A percentile compares a stretch with the other conserved stretches of the same genome.
phyloP scores from a whole-genome alignment of 352 stramenopile species.

The Globisporangium canariense region DNA sequence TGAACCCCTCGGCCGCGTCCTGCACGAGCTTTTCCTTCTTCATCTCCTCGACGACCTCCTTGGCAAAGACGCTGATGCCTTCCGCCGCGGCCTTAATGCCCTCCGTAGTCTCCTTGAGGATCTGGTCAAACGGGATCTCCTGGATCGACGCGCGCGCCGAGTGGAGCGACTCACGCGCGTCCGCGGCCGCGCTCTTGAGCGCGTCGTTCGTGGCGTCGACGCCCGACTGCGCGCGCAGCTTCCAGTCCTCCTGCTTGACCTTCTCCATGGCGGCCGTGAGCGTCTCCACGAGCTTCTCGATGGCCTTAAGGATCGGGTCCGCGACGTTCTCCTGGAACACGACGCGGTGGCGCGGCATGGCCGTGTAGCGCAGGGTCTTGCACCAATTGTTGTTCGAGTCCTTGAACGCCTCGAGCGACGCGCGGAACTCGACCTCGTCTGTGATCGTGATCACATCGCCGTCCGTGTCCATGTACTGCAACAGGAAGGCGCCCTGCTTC shows the following conservation, averaged over 20 bases:
- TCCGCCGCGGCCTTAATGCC: slow-evolving; percentile 76
- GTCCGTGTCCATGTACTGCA: slow-evolving; percentile 83
- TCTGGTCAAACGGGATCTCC: slow-evolving; percentile 81
- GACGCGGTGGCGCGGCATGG: slow-evolving; percentile 52
- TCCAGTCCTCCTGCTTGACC: slow-evolving; percentile 80
- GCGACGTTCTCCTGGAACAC: slow-evolving; percentile 81
- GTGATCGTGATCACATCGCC: slow-evolving; percentile 70
- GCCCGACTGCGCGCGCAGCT: slow-evolving; percentile 45
- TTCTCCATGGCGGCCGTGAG: slow-evolving; percentile 77
- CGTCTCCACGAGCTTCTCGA: slow-evolving; percentile 81
- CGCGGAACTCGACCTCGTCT: slow-evolving; percentile 62
- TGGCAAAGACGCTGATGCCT: slow-evolving; percentile 69
- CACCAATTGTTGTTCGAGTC: slow-evolving; percentile 20
- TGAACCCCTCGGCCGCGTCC: slow-evolving; percentile 12
- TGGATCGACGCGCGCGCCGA: slow-evolving; percentile 55
- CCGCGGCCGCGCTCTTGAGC: slow-evolving; percentile 51
- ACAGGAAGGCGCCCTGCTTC: slow-evolving; percentile 38
- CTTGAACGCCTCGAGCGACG: slow-evolving; percentile 60
- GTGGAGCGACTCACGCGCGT: slow-evolving; percentile 51
- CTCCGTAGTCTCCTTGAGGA: slow-evolving; percentile 76
- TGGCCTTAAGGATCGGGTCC: slow-evolving; percentile 73
- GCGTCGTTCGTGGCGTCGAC: slow-evolving; percentile 62
- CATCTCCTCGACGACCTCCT: slow-evolving; percentile 74
- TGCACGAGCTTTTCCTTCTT: slow-evolving; percentile 26
- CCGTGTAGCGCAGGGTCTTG: slow-evolving; percentile 66